Evolutionary conservation across 2,329 filamentous ascomycete species (phyloP).

Genomic region (Colletotrichum theobromicola): DNA sequence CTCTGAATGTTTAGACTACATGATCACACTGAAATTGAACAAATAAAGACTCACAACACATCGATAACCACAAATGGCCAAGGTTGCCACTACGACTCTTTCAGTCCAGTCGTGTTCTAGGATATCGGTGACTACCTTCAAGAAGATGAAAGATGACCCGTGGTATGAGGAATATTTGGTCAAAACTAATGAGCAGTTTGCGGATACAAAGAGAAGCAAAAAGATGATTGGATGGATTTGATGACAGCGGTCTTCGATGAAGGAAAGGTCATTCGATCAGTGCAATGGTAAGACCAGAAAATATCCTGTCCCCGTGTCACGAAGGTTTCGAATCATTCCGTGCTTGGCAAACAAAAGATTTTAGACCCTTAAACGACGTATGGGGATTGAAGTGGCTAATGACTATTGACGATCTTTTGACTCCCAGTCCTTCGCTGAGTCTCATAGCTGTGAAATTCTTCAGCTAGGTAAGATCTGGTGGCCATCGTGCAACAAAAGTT

Average conservation of each 20-base stretch:
- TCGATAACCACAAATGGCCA: constrained; percentile 49
- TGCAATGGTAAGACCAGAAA: not conserved
- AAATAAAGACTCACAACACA: constrained; percentile 45
- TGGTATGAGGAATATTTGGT: constrained; percentile 50
- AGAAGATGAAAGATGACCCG: constrained; percentile 52
- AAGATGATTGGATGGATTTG: constrained; percentile 55
- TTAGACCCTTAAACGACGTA: too few relatives aligned
- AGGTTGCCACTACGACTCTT: constrained; percentile 55
- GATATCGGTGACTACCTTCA: constrained; percentile 50
- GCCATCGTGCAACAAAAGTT: not conserved
- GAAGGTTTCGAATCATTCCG: too few relatives aligned
- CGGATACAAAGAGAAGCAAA: constrained; percentile 51
- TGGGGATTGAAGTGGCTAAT: too few relatives aligned
- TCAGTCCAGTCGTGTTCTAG: constrained; percentile 52
- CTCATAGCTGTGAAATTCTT: not conserved
- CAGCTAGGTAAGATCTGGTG: not conserved
- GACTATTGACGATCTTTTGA: not conserved
- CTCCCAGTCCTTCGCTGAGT: not conserved
- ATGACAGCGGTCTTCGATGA: constrained; percentile 44
- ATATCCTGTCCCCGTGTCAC: too few relatives aligned
- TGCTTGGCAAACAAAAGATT: too few relatives aligned
- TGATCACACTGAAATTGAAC: not conserved
- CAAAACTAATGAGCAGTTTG: constrained; percentile 53
- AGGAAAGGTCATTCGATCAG: constrained; percentile 32
- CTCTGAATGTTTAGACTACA: not conserved